phyloP scores from a whole-genome alignment of 306 rosid species.

The Delonix regia region DNA sequence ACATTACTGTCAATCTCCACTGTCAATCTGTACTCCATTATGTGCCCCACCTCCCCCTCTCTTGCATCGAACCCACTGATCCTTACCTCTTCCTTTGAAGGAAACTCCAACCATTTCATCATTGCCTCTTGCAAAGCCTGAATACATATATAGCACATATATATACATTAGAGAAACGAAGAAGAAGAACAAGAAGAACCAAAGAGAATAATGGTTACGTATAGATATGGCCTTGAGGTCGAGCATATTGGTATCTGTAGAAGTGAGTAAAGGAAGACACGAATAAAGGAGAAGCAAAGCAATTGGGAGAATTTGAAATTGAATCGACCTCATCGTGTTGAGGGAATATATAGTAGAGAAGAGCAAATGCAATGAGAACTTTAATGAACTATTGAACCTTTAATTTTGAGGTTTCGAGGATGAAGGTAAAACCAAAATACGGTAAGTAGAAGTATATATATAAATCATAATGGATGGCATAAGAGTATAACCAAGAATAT shows the following conservation, averaged over 20 bases:
- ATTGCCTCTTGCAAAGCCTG: conserved; percentile 85
- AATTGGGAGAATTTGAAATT: conserved; percentile 1
- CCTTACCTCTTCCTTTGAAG: conserved; percentile 60
- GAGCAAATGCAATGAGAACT: neutral
- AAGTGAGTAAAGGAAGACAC: conserved; percentile 30
- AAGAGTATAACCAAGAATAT: too few relatives aligned
- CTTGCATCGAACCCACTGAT: conserved; percentile 72
- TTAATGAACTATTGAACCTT: too few relatives aligned
- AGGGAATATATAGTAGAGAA: neutral
- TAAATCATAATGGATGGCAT: too few relatives aligned
- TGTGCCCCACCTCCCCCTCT: conserved; percentile 78
- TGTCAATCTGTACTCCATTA: conserved; percentile 78
- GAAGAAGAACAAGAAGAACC: too few relatives aligned
- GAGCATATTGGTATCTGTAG: conserved; percentile 43
- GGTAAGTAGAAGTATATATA: too few relatives aligned
- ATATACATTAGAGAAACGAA: too few relatives aligned
- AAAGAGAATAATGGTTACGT: neutral
- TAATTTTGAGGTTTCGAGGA: too few relatives aligned
- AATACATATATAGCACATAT: neutral
- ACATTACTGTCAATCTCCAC: conserved; percentile 70
- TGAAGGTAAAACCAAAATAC: too few relatives aligned
- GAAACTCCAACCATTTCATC: conserved; percentile 70
- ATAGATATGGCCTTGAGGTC: conserved; percentile 70
- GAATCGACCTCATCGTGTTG: conserved; percentile 20
- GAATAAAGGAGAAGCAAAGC: conserved; percentile 32